Base-by-base conservation (phyloP, 805 yeast species). In the Suhomyces pyralidae region DNA sequence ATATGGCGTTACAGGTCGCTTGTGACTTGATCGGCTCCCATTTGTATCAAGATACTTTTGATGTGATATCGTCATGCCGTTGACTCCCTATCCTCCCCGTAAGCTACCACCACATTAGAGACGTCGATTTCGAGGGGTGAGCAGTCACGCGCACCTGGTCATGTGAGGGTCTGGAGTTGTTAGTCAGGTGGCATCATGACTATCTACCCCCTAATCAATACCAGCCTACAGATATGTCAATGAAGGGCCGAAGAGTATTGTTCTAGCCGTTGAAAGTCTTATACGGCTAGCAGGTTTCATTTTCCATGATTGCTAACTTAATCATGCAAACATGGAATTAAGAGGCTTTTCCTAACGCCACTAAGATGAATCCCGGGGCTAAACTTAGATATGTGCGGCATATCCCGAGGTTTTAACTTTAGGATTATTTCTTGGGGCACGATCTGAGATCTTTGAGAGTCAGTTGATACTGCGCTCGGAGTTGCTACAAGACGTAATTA, bases 1-100 rank as follows among this genome's bases (percentile, higher is more conserved):
- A 62, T 68, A 48, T 1, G 44, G 51, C 10, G 19, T 22, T 19
- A 38, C 19, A 4, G 45, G 26, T 8, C 14, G 45, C 22, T 24
- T 24, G 20, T 19, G 5, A 42, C 30, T 14, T 42, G 45, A 1
- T 24, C 28, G 19, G 28, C 12, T 38, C 14, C 42, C 24, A 38
- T 10, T 19, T 9, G n/a, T 38, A n/a, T 38, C 42, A 36, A 36
- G 17, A 17, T 9, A n/a, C 22, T 45, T 34, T 30, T 28, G 40
- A 26, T 30, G 25, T 30, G 40, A 30, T 10, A 30, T 34, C 8
- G 48, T 45, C 48, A 45, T 45, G 40, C 24, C 42, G 8, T 9
- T 3, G 8, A 38, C 24, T 17, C 14, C 42, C 4, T 17, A 17
- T 38, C 24, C 4, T 17, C 42, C 42, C 42, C 42, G 12, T 38